These are phyloP conservation scores for Straminergon stramineum DNA, from an alignment of 225 moss, liverwort and hornwort genomes.

Conservation along the genomic window DNA sequence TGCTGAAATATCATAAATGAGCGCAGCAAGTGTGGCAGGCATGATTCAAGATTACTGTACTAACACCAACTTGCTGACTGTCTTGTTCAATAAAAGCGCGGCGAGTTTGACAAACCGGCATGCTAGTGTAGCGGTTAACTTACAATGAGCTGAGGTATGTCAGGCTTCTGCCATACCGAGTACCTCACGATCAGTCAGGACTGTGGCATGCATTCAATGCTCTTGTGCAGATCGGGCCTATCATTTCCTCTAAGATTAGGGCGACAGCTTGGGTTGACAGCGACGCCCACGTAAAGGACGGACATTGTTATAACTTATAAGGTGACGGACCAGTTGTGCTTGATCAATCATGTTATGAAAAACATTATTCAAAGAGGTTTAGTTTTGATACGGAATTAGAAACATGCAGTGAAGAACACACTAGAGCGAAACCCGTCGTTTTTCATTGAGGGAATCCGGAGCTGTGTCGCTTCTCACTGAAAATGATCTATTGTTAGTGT, in stretches of 20 bases:
- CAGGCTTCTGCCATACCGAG: not conserved
- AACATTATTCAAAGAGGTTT: no score
- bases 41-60: no score
- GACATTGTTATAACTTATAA: no score
- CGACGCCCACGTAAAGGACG: not conserved
- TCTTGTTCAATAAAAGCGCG: not conserved
- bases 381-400: not conserved
- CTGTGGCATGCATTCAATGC: constrained; percentile 22
- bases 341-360: not conserved
- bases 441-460: no score
- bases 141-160: not conserved
- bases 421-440: no score
- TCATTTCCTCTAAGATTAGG: not conserved
- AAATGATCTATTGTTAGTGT: no score
- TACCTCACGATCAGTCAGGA: not conserved
- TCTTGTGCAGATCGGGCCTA: not conserved
- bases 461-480: no score
- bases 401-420: not conserved
- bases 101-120: constrained; percentile 11
- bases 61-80: not conserved
- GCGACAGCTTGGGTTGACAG: not conserved
- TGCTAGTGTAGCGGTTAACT: not conserved
- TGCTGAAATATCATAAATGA: constrained; percentile 8
- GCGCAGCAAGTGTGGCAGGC: not conserved
- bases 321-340: not conserved